Evolutionary conservation across 1,284 basidiomycete species (phyloP).

Genomic region (Waitea zeae): DNA sequence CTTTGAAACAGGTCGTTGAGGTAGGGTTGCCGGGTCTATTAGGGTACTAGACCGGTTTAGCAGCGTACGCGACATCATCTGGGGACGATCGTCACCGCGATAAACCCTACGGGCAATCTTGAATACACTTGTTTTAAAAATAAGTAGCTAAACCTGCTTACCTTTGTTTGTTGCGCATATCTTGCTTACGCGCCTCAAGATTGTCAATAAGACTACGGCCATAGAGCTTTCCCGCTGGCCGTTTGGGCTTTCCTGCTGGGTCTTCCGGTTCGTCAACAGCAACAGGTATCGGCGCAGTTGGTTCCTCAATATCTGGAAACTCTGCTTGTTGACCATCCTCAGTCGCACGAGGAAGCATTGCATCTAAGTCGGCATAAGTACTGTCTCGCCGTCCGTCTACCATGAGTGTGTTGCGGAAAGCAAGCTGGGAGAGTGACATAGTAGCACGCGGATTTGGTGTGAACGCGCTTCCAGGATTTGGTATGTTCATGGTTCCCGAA

Average conservation of each 20-base stretch:
- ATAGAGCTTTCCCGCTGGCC: conserved; percentile 60
- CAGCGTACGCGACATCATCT: conserved; percentile 62
- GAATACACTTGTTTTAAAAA: not conserved
- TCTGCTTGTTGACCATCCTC: conserved; percentile 56
- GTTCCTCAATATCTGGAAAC: conserved; percentile 21
- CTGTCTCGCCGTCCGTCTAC: conserved; percentile 49
- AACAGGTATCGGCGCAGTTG: conserved; percentile 16
- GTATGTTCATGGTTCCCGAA: conserved; percentile 12
- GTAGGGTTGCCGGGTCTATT: conserved; percentile 51
- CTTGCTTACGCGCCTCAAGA: conserved; percentile 53
- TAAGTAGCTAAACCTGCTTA: conserved; percentile 18
- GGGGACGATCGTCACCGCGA: conserved; percentile 58
- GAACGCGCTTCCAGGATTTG: conserved; percentile 47
- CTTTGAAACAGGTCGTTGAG: conserved; percentile 24
- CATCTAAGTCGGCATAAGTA: conserved; percentile 40
- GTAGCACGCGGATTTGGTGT: conserved; percentile 61
- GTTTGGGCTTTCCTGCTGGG: conserved; percentile 14
- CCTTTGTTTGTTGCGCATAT: conserved; percentile 63
- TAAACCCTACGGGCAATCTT: conserved; percentile 32
- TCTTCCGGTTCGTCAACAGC: conserved; percentile 23
- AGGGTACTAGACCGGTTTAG: conserved; percentile 41
- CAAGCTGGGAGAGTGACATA: conserved; percentile 58
- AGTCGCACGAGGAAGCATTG: conserved; percentile 33
- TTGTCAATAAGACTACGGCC: conserved; percentile 71
- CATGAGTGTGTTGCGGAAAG: conserved; percentile 58